A percentile compares a stretch with the other conserved stretches of the same genome.
phyloP scores from a whole-genome alignment of 148 eudicot genomes.

The Vaccinium vitisidaea region DNA sequence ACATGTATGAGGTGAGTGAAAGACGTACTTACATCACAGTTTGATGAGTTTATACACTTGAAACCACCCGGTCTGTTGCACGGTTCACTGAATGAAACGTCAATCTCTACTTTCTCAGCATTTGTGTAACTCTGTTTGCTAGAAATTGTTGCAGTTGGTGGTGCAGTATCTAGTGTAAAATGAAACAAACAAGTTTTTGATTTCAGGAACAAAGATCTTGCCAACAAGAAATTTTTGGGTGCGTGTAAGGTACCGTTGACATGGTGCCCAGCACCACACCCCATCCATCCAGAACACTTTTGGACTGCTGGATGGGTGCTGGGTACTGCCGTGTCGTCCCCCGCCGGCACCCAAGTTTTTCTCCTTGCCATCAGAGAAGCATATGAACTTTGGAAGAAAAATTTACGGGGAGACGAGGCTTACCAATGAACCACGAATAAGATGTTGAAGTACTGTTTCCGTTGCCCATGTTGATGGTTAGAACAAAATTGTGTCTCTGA shows the following conservation, averaged over 20 bases:
- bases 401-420: neutral
- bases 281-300: too few relatives aligned
- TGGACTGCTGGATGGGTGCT: too few relatives aligned
- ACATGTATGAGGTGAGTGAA: neutral
- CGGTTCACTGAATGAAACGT: slow-evolving; percentile 14
- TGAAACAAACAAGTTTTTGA: neutral
- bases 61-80: slow-evolving; percentile 8
- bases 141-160: slow-evolving; percentile 16
- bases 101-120: neutral
- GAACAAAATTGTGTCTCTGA: slow-evolving; percentile 15
- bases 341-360: too few relatives aligned
- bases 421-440: slow-evolving; percentile 18
- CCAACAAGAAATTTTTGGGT: neutral
- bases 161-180: slow-evolving; percentile 9
- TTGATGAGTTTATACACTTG: slow-evolving; percentile 18
- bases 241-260: too few relatives aligned
- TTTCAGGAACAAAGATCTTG: neutral
- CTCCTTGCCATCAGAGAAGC: neutral
- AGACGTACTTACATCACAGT: slow-evolving; percentile 12
- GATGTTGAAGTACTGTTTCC: slow-evolving; percentile 1
- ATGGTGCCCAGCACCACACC: too few relatives aligned
- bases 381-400: neutral
- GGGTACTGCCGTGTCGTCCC: too few relatives aligned
- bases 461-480: neutral
- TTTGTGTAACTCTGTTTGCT: slow-evolving; percentile 12